A percentile compares a stretch with the other conserved stretches of the same genome.
Evolutionary conservation across 2,329 filamentous ascomycete genomes (phyloP).

Genomic region (Scolecobasidium constrictum): DNA sequence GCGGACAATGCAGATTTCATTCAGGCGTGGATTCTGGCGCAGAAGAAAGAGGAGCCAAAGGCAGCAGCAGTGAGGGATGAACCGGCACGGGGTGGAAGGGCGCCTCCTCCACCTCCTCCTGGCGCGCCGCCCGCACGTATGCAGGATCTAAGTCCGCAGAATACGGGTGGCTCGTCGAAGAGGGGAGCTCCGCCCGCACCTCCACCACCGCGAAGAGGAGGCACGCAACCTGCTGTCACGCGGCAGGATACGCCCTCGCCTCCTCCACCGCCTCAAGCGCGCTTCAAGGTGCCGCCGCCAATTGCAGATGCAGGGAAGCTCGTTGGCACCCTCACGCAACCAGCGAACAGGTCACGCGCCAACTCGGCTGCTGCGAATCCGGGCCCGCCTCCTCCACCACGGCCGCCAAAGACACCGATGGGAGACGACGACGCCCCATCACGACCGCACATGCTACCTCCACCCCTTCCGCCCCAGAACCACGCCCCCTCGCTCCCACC

Average conservation of each 20-base stretch:
- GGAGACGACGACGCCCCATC: slow-evolving; percentile 52
- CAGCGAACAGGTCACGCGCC: slow-evolving; percentile 38
- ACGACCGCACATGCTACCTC: slow-evolving; percentile 26
- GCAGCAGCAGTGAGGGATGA: too few relatives aligned
- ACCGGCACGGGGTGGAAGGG: slow-evolving; percentile 40
- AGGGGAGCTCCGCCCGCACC: slow-evolving; percentile 51
- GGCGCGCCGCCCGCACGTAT: slow-evolving; percentile 22
- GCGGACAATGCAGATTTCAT: slow-evolving; percentile 58
- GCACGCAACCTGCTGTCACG: slow-evolving; percentile 12
- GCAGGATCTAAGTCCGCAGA: slow-evolving; percentile 44
- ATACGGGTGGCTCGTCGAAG: slow-evolving; percentile 47
- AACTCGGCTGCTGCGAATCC: slow-evolving; percentile 30
- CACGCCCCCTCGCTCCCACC: slow-evolving; percentile 51
- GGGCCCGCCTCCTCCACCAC: slow-evolving; percentile 36
- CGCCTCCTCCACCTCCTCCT: slow-evolving; percentile 54
- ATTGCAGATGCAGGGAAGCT: slow-evolving; percentile 84
- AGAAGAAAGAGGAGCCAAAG: slow-evolving; percentile 41
- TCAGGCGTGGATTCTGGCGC: slow-evolving; percentile 45
- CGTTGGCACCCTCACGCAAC: slow-evolving; percentile 46
- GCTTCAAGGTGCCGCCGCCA: slow-evolving; percentile 76
- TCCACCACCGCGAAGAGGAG: slow-evolving; percentile 25
- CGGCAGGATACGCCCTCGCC: slow-evolving; percentile 10
- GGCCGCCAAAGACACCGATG: slow-evolving; percentile 42
- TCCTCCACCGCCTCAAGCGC: slow-evolving; percentile 12
- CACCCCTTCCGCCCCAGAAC: slow-evolving; percentile 45